Evolutionary conservation across 768 basidiomycete species (phyloP).

Genomic region (Thelephora ganbajun): DNA sequence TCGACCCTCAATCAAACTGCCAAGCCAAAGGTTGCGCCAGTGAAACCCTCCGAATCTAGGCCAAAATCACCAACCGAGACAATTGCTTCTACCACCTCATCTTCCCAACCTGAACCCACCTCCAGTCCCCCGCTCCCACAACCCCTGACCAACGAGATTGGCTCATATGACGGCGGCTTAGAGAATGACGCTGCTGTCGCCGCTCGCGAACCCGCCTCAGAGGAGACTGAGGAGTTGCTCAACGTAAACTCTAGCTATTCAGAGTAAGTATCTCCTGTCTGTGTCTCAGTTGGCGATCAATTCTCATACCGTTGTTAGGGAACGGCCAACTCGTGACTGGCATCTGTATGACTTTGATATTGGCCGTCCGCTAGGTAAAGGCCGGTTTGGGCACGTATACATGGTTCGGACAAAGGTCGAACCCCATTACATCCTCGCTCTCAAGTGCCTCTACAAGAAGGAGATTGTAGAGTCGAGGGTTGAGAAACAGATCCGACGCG

Average conservation of each 20-base stretch:
- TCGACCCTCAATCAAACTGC: not conserved
- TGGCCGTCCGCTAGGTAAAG: conserved; percentile 93
- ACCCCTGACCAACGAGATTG: conserved; percentile 48
- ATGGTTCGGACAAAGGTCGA: conserved; percentile 88
- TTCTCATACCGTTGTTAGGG: conserved; percentile 23
- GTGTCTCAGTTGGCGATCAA: conserved; percentile 4
- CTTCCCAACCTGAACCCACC: conserved; percentile 7
- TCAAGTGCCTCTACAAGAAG: conserved; percentile 94
- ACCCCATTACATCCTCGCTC: conserved; percentile 87
- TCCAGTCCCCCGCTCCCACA: conserved; percentile 10
- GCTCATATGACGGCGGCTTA: conserved; percentile 93
- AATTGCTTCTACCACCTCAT: conserved; percentile 16
- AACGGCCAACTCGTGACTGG: conserved; percentile 73
- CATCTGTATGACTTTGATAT: conserved; percentile 81
- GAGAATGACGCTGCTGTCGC: conserved; percentile 77
- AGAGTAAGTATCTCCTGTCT: conserved; percentile 26
- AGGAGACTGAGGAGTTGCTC: conserved; percentile 67
- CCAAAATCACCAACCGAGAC: conserved; percentile 9
- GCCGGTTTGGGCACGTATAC: conserved; percentile 97
- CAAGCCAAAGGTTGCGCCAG: not conserved
- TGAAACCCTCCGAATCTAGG: conserved; percentile 1
- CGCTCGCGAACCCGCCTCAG: conserved; percentile 50
- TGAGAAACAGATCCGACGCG: conserved; percentile 93
- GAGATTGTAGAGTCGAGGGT: conserved; percentile 86
- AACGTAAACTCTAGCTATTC: conserved; percentile 77